Evolutionary conservation across 139 green algal genomes (phyloP).

Genomic region (Auxenochlorella protothecoides): DNA sequence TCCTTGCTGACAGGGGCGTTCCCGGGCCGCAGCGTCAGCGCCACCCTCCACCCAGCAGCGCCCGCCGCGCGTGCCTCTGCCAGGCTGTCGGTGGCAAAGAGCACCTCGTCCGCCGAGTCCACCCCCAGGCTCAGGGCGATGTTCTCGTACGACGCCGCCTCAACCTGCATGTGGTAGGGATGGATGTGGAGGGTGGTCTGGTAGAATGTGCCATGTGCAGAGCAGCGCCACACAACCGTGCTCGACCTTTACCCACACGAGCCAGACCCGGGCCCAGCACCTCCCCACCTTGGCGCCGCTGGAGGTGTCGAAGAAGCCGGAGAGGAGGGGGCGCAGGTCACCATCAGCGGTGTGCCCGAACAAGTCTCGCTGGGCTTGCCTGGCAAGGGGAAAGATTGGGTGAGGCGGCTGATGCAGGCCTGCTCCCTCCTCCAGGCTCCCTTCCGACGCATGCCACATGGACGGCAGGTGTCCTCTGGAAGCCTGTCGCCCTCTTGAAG

Average conservation of each 20-base stretch:
- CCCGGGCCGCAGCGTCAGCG: conserved; percentile 60
- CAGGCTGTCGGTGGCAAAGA: conserved; percentile 83
- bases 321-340: conserved; percentile 76
- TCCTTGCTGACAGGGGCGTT: conserved; percentile 59
- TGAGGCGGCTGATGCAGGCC: no score
- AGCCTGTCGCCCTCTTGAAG: no score
- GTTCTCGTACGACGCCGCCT: conserved; percentile 59
- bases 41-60: conserved; percentile 62
- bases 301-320: conserved; percentile 91
- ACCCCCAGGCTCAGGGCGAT: conserved; percentile 75
- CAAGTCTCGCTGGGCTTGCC: conserved; percentile 46
- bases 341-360: conserved; percentile 54
- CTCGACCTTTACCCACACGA: background rate
- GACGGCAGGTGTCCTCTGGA: no score
- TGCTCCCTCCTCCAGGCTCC: no score
- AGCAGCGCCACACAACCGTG: no score
- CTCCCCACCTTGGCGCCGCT: conserved; percentile 51
- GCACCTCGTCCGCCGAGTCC: conserved; percentile 45
- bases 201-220: background rate
- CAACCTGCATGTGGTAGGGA: conserved; percentile 20
- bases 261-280: background rate
- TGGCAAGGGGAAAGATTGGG: background rate
- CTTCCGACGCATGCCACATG: no score
- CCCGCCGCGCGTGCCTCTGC: conserved; percentile 69
- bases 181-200: background rate